These are phyloP conservation scores for Chrysanthemum seticuspe DNA, from an alignment of 129 eudicot species.

Conservation along the genomic window DNA sequence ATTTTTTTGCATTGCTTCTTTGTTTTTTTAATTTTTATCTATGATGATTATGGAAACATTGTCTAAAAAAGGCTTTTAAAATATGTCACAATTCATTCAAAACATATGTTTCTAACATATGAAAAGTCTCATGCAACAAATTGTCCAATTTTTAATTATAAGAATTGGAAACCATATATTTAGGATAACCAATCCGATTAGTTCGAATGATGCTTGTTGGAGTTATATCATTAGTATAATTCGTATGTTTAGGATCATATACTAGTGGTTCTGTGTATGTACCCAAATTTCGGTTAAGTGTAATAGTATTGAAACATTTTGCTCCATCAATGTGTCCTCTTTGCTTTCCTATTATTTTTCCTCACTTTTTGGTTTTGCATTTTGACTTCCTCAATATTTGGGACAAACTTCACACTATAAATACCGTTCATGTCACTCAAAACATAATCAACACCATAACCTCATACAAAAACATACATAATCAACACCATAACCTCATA, in stretches of 20 bases:
- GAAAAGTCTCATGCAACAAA: no score
- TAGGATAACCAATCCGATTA: no score
- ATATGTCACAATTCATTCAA: no score
- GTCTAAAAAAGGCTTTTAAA: no score
- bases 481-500: not conserved
- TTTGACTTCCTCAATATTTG: not conserved
- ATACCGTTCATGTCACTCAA: conserved; percentile 5
- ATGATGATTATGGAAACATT: no score
- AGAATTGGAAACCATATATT: no score
- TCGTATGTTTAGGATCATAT: conserved; percentile 14
- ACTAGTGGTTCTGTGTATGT: conserved; percentile 8
- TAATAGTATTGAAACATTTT: not conserved
- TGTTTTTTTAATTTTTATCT: no score
- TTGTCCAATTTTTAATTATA: no score
- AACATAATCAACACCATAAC: not conserved
- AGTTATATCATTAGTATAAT: no score
- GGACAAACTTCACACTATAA: not conserved
- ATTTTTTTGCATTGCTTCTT: no score
- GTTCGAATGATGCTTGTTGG: no score
- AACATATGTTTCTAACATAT: no score
- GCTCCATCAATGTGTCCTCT: conserved; percentile 15
- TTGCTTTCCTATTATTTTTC: conserved; percentile 4
- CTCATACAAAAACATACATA: not conserved
- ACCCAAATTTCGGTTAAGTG: not conserved
- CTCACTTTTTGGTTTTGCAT: conserved; percentile 6